Percentiles rank a stretch among this genome's conserved stretches.
Conservation (phyloP, 148 eudicot species). For the Talinum fruticosum region DNA sequence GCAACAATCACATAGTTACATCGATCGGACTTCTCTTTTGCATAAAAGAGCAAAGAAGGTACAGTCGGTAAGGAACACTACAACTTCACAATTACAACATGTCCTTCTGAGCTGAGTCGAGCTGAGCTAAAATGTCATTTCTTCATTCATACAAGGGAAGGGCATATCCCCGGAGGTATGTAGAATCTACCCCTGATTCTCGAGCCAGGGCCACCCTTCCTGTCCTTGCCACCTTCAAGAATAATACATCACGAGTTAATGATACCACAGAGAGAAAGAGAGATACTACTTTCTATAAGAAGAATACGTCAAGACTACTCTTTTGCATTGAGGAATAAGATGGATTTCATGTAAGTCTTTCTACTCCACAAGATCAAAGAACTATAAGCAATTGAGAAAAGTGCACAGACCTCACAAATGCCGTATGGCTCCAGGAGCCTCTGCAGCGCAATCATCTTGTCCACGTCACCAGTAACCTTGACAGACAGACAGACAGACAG, state of each 20-base stretch:
- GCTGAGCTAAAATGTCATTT: background rate
- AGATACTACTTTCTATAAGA: background rate
- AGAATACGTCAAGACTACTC: too few relatives aligned
- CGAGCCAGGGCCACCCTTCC: conserved; percentile 79
- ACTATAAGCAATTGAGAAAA: background rate
- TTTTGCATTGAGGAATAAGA: background rate
- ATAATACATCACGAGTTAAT: background rate
- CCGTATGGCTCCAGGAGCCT: conserved; percentile 85
- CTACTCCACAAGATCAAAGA: background rate
- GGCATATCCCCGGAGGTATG: conserved; percentile 65
- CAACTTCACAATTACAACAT: background rate
- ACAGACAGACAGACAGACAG: conserved; percentile 14
- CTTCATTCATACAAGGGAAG: conserved; percentile 36
- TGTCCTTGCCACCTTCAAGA: conserved; percentile 74
- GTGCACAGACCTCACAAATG: conserved; percentile 84
- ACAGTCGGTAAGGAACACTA: background rate
- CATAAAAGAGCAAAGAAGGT: background rate
- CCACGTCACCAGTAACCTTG: conserved; percentile 78
- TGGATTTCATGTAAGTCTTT: background rate
- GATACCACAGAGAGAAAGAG: background rate
- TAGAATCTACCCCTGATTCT: conserved; percentile 81
- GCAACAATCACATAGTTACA: background rate
- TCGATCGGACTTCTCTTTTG: background rate
- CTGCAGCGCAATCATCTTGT: conserved; percentile 91
- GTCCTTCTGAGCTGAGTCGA: background rate